Evolutionary conservation across 192 early-diverging fungal genomes (phyloP).

Genomic region (Backusella liffmaniae): DNA sequence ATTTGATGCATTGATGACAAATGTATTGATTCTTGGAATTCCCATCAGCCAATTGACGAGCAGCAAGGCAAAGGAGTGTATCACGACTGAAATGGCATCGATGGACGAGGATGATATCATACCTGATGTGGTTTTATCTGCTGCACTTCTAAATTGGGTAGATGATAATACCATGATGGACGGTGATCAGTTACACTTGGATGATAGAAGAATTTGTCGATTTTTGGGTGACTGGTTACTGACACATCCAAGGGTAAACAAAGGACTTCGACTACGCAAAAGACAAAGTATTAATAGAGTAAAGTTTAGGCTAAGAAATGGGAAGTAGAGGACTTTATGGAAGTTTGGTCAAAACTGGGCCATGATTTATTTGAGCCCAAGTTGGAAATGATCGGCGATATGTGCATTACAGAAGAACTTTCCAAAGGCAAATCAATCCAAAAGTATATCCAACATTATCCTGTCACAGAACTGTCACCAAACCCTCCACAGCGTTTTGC

Average conservation of each 20-base stretch:
- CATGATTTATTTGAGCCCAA: constrained; percentile 36
- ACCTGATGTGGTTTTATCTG: not conserved
- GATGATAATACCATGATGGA: not conserved
- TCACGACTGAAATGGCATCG: not conserved
- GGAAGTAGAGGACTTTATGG: constrained; percentile 42
- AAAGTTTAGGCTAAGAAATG: constrained; percentile 36
- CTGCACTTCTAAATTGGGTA: constrained; percentile 1
- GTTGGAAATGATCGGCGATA: constrained; percentile 2
- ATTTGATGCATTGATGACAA: constrained; percentile 24
- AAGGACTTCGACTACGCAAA: not conserved
- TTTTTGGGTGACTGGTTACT: constrained; percentile 30
- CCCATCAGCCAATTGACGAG: not conserved
- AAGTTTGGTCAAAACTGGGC: constrained; percentile 35
- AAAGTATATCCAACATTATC: constrained; percentile 41
- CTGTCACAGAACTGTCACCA: constrained; percentile 36
- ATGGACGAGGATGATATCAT: not conserved
- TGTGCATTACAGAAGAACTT: constrained; percentile 16
- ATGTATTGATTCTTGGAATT: constrained; percentile 23
- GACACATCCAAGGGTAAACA: constrained; percentile 14
- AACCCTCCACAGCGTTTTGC: constrained; percentile 44
- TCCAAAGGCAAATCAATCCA: constrained; percentile 11
- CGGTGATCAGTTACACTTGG: constrained; percentile 6
- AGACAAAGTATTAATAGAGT: not conserved
- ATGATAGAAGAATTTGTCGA: constrained; percentile 18
- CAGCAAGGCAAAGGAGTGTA: constrained; percentile 3